Base-by-base conservation (phyloP, 768 basidiomycete species). In the Pisolithus sp. region DNA sequence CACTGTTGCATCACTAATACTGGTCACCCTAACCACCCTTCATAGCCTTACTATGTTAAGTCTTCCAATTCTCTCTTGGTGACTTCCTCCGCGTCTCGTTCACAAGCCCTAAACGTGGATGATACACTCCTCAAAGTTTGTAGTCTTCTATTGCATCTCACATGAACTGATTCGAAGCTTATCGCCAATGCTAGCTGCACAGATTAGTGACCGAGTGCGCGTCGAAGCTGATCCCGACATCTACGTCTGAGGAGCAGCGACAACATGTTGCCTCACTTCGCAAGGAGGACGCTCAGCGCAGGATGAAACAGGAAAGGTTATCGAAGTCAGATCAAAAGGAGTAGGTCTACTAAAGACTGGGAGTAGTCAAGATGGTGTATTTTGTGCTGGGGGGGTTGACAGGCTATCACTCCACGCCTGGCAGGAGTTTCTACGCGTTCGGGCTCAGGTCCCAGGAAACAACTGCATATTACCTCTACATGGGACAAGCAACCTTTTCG, bases 41-140 rank as follows among this genome's bases (percentile, higher is more conserved):
- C 41, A 5, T 63, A 89, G 88, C 73, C 81, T 0, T 71, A 80
- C 64, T 86, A 84, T 51, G 81, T 80, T 1, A 71, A 79, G n/a
- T 89, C 88, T 2, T 76, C 85, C 0, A 71, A 82, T 47, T 81
- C 83, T 5, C 73, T 92, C 34, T 68, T 88, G 28, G 73, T 91
- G 50, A 83, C 85, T 7, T 89, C 87, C 0, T 83, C 77, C 1
- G 68, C 75, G 2, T 77, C 81, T 55, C 84, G 89, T n/a, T 89
- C 88, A 9, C 89, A 92, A 61, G 70, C 85, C 2, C 80, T 83
- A 59, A 92, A 90, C 55, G 67, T 89, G 17, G 79, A 85, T 9
- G 86, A 90, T 51, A 85, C 83, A 55, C 70, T 91, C 38, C 57
- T 68, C 5, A 90, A 88, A 74, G 89, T 81, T 40, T 15, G 65